Evolutionary conservation across 2,329 filamentous ascomycete species (phyloP).

Genomic region (Xylariaceae sp.): DNA sequence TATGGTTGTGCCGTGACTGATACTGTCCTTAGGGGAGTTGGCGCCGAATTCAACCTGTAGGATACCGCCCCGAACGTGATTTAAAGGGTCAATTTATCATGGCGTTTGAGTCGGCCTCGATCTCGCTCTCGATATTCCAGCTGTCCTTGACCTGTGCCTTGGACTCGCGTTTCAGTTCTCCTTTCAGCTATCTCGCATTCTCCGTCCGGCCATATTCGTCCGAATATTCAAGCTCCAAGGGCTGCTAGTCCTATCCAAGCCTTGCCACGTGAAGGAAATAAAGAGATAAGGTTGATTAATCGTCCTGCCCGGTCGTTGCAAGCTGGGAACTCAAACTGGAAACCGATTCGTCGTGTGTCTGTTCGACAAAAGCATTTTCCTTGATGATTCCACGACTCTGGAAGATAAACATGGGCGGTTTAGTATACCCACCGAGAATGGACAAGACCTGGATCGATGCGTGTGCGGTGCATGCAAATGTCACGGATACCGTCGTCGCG

Average conservation of each 20-base stretch:
- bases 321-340: constrained; percentile 40
- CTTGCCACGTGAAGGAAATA: no score
- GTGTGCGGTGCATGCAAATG: constrained; percentile 57
- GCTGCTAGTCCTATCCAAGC: no score
- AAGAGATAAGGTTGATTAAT: no score
- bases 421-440: constrained; percentile 92
- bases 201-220: no score
- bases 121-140: background rate
- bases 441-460: constrained; percentile 60
- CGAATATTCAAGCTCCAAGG: no score
- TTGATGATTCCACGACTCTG: constrained; percentile 46
- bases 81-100: no score
- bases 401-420: constrained; percentile 77
- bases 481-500: constrained; percentile 41
- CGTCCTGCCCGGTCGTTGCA: constrained; percentile 54
- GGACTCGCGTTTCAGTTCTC: background rate
- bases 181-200: no score
- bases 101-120: background rate
- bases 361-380: constrained; percentile 38
- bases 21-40: constrained; percentile 68
- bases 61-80: no score
- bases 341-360: constrained; percentile 33
- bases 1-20: constrained; percentile 84
- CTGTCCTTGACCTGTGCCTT: background rate
- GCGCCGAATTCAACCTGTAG: background rate